These are phyloP conservation scores for Phytophthora agathidicida DNA, from an alignment of 352 stramenopile species.

Conservation along the genomic window DNA sequence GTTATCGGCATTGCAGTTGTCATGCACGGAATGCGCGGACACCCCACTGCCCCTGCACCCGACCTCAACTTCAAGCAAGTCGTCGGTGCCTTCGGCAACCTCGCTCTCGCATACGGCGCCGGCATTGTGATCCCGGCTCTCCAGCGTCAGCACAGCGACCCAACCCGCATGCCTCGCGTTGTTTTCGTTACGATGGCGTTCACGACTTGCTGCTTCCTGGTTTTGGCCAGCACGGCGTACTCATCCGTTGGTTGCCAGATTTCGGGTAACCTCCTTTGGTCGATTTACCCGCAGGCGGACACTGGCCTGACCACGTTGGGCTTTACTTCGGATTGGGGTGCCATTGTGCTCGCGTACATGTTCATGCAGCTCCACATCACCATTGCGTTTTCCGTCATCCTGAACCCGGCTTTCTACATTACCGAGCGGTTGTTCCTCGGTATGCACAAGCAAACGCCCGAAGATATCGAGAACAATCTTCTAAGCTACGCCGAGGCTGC, in stretches of 20 bases:
- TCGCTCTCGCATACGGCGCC: slow-evolving; percentile 38
- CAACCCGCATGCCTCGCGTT: slow-evolving; percentile 16
- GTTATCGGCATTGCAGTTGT: slow-evolving; percentile 27
- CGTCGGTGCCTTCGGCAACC: slow-evolving; percentile 38
- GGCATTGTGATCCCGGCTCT: slow-evolving; percentile 21
- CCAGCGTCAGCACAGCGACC: slow-evolving; percentile 20
- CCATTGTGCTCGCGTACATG: slow-evolving; percentile 19
- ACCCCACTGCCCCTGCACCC: slow-evolving; percentile 25
- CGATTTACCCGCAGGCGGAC: slow-evolving; percentile 15
- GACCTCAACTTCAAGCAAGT: slow-evolving; percentile 40
- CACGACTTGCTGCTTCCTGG: slow-evolving; percentile 38
- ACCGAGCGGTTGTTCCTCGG: slow-evolving; percentile 21
- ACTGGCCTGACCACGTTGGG: slow-evolving; percentile 15
- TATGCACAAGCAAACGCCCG: slow-evolving; percentile 13
- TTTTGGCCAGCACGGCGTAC: slow-evolving; percentile 38
- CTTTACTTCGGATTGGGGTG: slow-evolving; percentile 17
- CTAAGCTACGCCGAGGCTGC: slow-evolving; percentile 14
- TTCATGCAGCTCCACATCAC: slow-evolving; percentile 25
- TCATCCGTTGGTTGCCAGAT: slow-evolving; percentile 39
- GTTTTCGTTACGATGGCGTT: slow-evolving; percentile 50
- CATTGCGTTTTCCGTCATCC: slow-evolving; percentile 22
- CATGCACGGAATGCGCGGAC: slow-evolving; percentile 23
- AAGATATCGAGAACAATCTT: slow-evolving; percentile 24
- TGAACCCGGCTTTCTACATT: slow-evolving; percentile 23
- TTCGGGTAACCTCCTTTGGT: slow-evolving; percentile 20